Base-by-base conservation (phyloP, 2,329 filamentous ascomycete species). In the Trichophyton benhamiae region DNA sequence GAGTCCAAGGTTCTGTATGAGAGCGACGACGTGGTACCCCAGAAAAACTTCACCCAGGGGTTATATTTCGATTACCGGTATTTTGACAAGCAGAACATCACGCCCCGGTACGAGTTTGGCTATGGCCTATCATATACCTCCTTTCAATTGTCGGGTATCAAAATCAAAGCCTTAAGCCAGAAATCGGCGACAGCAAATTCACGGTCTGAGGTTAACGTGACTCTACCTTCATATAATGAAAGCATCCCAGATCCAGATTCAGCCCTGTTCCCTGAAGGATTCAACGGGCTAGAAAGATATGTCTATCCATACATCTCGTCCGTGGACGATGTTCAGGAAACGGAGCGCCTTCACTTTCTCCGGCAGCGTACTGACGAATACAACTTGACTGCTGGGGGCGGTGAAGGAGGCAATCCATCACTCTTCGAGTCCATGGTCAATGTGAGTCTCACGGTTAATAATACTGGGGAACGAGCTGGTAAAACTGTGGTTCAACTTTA, bases 61-160 rank as follows among this genome's bases (percentile, higher is more conserved):
- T 75, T 96, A 0, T 91, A 91, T 70, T 85, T 95, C 66, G 92
- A 96, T 76, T 96, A 96, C 75, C 86, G 91, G 11, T 83, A 91
- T 72, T 91, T 96, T 67, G 91, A 96, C 77, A 88, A 87, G 70
- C 74, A 86, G 60, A 78, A 80, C 61, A 86, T 94, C 63, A 78
- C 79, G 3, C 91, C 91, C 0, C 86, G 88, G 0, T 96, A 86
- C 70, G 87, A 89, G 55, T 96, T 96, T 67, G 91, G 92, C 0
- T 91, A 85, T 63, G 92, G 91, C 0, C 80, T 96, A 1, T 89
- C 86, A 59, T 95, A 94, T 76, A 91, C 89, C 0, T 81, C 75
- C 0, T 95, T 92, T 71, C 75, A 82, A 11, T 80, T 89, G 61
- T 79, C 78, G 9, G 79, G 82, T 36, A 67, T 83, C 11, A 73